Conservation (phyloP, 2,329 filamentous ascomycete genomes). For the Allantophomopsis lycopodina region DNA sequence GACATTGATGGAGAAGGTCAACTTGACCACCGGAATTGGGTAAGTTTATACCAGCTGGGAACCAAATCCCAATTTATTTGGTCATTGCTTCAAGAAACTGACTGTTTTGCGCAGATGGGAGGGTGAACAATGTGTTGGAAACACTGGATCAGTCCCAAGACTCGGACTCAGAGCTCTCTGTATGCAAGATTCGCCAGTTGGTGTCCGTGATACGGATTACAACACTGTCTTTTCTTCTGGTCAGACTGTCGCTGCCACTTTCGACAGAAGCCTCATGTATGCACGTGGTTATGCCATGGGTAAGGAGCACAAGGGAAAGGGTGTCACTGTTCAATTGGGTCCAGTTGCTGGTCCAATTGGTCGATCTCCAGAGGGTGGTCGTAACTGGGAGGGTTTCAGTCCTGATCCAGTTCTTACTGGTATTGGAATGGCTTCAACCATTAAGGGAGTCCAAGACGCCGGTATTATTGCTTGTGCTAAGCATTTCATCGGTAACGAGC, state of each 20-base stretch:
- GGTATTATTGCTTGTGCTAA: conserved; percentile 77
- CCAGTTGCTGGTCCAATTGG: conserved; percentile 59
- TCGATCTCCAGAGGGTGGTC: conserved; percentile 51
- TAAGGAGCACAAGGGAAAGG: conserved; percentile 58
- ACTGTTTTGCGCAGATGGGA: conserved; percentile 5
- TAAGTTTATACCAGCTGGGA: conserved; percentile 1
- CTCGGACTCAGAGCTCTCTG: conserved; percentile 18
- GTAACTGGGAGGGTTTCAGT: conserved; percentile 57
- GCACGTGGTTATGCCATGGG: conserved; percentile 33
- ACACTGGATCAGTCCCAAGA: conserved; percentile 14
- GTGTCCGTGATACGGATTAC: conserved; percentile 41
- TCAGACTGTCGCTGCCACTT: conserved; percentile 55
- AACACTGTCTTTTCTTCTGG: conserved; percentile 59
- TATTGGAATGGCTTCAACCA: conserved; percentile 54
- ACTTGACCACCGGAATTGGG: conserved; percentile 71
- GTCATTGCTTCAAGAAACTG: background rate
- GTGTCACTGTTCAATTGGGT: conserved; percentile 60
- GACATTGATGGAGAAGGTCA: conserved; percentile 78
- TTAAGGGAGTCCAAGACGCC: conserved; percentile 69
- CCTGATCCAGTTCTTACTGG: conserved; percentile 67
- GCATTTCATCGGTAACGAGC: conserved; percentile 55
- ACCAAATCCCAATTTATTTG: background rate
- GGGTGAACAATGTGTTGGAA: conserved; percentile 17
- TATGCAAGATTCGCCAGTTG: conserved; percentile 18
- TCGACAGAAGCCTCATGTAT: conserved; percentile 47